Percentiles rank a stretch among this genome's conserved stretches.
These are phyloP conservation scores for Vitis labrusca DNA, from an alignment of 164 flowering plant genomes.

Conservation along the genomic window DNA sequence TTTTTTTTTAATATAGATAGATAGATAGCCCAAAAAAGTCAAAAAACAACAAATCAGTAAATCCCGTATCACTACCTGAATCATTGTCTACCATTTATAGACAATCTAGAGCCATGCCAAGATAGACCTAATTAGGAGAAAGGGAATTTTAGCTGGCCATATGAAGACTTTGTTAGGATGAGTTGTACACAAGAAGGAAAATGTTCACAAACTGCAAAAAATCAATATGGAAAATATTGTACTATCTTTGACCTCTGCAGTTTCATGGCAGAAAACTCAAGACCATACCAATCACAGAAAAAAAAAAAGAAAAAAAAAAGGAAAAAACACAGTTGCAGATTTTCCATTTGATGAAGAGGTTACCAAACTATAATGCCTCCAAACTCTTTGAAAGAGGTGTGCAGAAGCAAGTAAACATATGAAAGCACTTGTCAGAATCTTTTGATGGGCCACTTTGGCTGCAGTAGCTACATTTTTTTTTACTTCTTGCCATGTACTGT, in stretches of 20 bases:
- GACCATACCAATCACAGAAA: not conserved
- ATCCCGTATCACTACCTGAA: too few relatives aligned
- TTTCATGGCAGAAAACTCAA: not conserved
- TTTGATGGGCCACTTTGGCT: too few relatives aligned
- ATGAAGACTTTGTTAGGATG: not conserved
- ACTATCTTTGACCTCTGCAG: slow-evolving; percentile 2
- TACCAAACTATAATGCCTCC: not conserved
- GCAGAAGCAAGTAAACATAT: not conserved
- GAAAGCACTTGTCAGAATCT: not conserved
- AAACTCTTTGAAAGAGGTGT: not conserved
- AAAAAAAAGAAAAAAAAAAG: not conserved
- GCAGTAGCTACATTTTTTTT: too few relatives aligned
- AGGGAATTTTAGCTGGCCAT: not conserved
- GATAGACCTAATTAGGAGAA: not conserved
- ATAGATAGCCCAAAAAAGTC: too few relatives aligned
- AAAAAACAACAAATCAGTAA: too few relatives aligned
- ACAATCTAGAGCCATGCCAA: not conserved
- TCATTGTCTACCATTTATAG: too few relatives aligned
- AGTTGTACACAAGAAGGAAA: not conserved
- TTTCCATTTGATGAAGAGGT: not conserved
- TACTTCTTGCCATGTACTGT: too few relatives aligned
- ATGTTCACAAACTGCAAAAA: not conserved
- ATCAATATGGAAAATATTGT: not conserved
- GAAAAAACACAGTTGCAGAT: not conserved
- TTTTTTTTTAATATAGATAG: too few relatives aligned